Percentiles rank a stretch among this genome's conserved stretches.
Evolutionary conservation across 805 yeast genomes (phyloP).

Genomic region (Suhomyces sp.): DNA sequence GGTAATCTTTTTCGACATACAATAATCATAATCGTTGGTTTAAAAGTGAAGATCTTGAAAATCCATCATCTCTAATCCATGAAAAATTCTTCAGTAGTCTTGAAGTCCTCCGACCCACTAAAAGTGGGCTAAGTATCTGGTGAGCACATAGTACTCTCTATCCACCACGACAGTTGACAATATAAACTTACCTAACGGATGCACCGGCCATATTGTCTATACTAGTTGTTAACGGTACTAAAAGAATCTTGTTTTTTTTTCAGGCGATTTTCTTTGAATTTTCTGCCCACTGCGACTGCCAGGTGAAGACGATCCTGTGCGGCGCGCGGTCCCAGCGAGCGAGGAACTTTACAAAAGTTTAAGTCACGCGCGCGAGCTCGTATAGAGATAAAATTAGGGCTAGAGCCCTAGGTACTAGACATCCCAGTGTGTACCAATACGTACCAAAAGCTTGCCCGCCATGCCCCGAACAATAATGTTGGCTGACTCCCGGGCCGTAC

Average conservation of each 20-base stretch:
- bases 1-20: background rate
- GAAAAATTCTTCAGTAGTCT: conserved; percentile 1
- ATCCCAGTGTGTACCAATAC: background rate
- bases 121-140: background rate
- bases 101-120: background rate
- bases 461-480: background rate
- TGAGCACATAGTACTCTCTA: conserved; percentile 13
- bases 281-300: background rate
- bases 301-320: background rate
- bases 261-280: background rate
- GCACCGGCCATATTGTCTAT: conserved; percentile 87
- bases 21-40: background rate
- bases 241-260: background rate
- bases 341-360: background rate
- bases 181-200: conserved; percentile 85
- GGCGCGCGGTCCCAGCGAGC: background rate
- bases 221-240: conserved; percentile 3
- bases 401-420: background rate
- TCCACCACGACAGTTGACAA: conserved; percentile 24
- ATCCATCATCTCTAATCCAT: background rate
- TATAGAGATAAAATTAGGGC: background rate
- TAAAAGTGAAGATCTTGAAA: background rate
- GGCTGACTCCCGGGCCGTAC: background rate
- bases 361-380: background rate
- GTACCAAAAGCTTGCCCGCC: background rate